Base-by-base conservation (phyloP, 441 rosid genomes). In the Raphanus hybrid region DNA sequence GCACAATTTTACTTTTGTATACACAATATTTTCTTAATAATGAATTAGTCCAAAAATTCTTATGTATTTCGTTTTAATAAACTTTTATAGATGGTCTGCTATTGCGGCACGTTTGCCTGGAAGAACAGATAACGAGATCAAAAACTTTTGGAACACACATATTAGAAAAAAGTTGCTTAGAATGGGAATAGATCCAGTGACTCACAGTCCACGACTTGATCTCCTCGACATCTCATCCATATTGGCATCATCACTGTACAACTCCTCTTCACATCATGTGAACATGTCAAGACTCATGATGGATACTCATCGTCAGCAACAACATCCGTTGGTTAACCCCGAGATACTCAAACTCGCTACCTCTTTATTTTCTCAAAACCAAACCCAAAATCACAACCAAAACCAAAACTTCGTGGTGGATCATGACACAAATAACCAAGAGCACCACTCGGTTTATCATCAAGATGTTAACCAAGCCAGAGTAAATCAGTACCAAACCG, bases 111-210 rank as follows among this genome's bases (percentile, higher is more conserved):
- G 93, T 8, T 84, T 95, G 75, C 97, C 98, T 0, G 98, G 98
- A 76, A 82, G 98, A 82, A 94, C 98, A 0, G 98, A 94, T 64
- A 92, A 94, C n/a, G 98, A 94, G 71, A 94, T 94, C 62, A 94
- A 94, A 78, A 94, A 94, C 74, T 92, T 86, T 45, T 94, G 98
- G 98, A 94, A 94, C 84, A 94, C 98, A 2, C 94, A 94, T 84
- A 89, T 94, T 27, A 69, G 99, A 57, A 95, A 92, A 79, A 86
- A 78, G 84, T 85, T 95, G 29, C 89, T 95, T 1, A 86, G 94
- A 43, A 92, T 90, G 94, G 99, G 98, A 63, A 91, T 95, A 8
- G 99, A 95, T 82, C 99, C 99, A 5, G 97, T 91, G 5, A 95
- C 99, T 55, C 99, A 95, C 37, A 85, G 82, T 75, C 99, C 97